Base-by-base conservation (phyloP, 139 green algal genomes). In the Axilococcus clingmanii region DNA sequence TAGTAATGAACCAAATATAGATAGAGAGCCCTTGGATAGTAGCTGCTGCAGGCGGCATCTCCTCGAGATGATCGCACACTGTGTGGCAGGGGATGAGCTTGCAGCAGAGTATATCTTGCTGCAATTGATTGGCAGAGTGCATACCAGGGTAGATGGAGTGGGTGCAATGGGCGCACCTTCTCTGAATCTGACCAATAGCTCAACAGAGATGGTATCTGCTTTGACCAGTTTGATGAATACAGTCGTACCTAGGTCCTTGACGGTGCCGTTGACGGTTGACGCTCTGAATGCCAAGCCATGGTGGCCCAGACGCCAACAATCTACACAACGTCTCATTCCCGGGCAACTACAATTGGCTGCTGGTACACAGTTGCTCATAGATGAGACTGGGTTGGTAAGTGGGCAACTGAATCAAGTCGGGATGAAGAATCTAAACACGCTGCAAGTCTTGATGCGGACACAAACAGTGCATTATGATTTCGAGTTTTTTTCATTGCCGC, bases 41-140 rank as follows among this genome's bases (percentile, higher is more conserved):
- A 9, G 5, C 20, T 28, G 6, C n/a, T n/a, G n/a, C n/a, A n/a
- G n/a, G n/a, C n/a, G n/a, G n/a, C n/a, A n/a, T n/a, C n/a, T n/a
- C n/a, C n/a, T n/a, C n/a, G n/a, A n/a, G n/a, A 32, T 24, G 17
- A 23, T 42, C 2, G 30, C 50, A 14, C 5, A 34, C 0, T 19
- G 23, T 25, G 63, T 90, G 4, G 78, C 71, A 14, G 79, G 79
- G 6, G 81, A 91, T 57, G 34, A 40, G 24, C 62, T 91, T 35
- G 76, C 76, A 17, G 82, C 82, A 5, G 81, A 89, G 69, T 90
- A 85, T 53, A 32, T 86, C 31, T 61, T 91, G 23, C 44, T 88
- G 48, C 58, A 57, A n/a, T n/a, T 57, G 17, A 35, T 57, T 20
- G 7, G 43, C 24, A 5, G 29, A 3, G 55, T 54, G n/a, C 55